Evolutionary conservation across 2,329 filamentous ascomycete species (phyloP), one percentile per base, ranked within the genome.

Genomic region (Cordyceps javanica): DNA sequence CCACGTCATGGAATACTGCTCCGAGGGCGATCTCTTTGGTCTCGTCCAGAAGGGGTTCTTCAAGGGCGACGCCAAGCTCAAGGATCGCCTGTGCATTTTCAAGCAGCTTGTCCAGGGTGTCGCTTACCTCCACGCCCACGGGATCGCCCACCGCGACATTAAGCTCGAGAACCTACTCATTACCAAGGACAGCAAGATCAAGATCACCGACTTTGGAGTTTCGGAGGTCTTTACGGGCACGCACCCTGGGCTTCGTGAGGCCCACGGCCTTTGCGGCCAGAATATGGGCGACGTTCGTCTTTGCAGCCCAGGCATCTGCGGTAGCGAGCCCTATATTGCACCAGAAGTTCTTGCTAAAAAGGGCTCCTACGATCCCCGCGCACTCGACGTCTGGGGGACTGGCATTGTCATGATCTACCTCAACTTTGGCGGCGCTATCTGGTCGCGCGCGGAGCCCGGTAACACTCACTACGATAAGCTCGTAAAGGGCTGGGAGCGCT

Each of bases 1-100:
- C 69, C 90, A 95, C 69, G 90, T 96, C 57, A 96, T 96, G 91
- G 90, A 96, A 69, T 95, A 89, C 70, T 96, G 91, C 74, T 80
- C 83, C 3, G 84, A 90, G 63, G 91, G 91, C 46, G 91, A 96
- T 67, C 75, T 96, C 6, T 93, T 88, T 69, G 79, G 80, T 61
- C 75, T 96, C 13, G 86, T 95, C 39, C 82, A 86, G 62, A 87
- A 87, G 69, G 82, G 82, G 34, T 87, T 88, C 65, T 82, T 95
- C 62, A 82, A 77, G 58, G 73, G 77, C 3, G 79, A 85, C 7
- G 85, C 88, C 57, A 84, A 86, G 59, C 76, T 81, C 16, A 77
- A 80, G 57, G 90, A 95, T 67, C 86, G 89, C 10, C 75, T 89
- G 32, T 96, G 91, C 72, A 80, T 96, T 62, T 95, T 96, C 81